These are phyloP conservation scores for Pyrenochaeta sp. DNA, from an alignment of 2,329 filamentous ascomycete species.

Conservation along the genomic window DNA sequence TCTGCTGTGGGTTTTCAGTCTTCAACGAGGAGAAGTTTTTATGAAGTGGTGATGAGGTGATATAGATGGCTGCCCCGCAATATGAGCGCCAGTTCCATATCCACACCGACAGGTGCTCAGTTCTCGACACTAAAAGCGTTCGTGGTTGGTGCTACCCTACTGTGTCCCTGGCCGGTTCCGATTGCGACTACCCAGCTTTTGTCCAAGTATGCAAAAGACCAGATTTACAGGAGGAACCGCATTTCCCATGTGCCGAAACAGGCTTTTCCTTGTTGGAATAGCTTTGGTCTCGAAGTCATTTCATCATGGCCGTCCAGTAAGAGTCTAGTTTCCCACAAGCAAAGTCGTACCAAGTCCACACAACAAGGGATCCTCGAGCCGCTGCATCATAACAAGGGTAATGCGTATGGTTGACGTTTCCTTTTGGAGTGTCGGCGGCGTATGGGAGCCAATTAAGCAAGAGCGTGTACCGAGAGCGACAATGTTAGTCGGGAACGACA, in stretches of 20 bases:
- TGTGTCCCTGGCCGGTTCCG: constrained; percentile 23
- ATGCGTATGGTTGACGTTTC: constrained; percentile 41
- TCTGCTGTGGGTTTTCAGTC: not conserved
- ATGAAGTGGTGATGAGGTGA: constrained; percentile 22
- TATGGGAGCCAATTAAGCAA: constrained; percentile 32
- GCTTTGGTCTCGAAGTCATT: constrained; percentile 34
- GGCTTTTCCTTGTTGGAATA: constrained; percentile 22
- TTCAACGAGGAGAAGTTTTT: not conserved
- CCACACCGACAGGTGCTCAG: constrained; percentile 27
- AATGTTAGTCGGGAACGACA: constrained; percentile 20
- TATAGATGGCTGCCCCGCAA: constrained; percentile 26
- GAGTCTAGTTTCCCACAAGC: constrained; percentile 31
- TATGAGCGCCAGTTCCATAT: constrained; percentile 11
- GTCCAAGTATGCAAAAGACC: constrained; percentile 34
- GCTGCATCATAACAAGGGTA: constrained; percentile 26
- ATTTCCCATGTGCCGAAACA: constrained; percentile 30
- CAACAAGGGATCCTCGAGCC: constrained; percentile 31
- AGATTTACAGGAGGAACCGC: constrained; percentile 27
- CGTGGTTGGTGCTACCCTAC: constrained; percentile 27
- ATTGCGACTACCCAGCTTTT: constrained; percentile 29
- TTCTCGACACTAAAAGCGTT: constrained; percentile 22
- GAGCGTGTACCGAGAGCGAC: constrained; percentile 25
- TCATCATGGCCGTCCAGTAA: constrained; percentile 43
- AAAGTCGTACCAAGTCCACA: constrained; percentile 30
- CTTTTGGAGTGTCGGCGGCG: constrained; percentile 19